Evolutionary conservation across 768 basidiomycete species (phyloP).

Genomic region (Psilocybe azurescens): DNA sequence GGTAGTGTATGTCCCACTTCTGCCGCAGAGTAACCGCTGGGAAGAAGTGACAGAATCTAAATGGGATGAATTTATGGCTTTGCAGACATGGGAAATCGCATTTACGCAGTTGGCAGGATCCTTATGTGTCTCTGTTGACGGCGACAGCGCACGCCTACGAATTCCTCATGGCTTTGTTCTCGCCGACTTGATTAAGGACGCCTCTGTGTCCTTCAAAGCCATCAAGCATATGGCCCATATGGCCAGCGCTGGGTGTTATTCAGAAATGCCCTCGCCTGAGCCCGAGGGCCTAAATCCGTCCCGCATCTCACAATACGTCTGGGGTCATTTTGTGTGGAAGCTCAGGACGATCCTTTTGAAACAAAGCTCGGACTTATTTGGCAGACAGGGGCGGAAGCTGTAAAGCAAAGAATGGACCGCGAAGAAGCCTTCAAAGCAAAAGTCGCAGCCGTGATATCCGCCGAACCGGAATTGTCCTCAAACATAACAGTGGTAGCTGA

Average conservation of each 20-base stretch:
- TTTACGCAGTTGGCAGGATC: constrained; percentile 38
- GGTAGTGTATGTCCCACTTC: constrained; percentile 65
- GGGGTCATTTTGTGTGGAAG: constrained; percentile 72
- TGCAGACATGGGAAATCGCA: constrained; percentile 57
- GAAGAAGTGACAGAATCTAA: constrained; percentile 38
- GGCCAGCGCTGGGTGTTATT: constrained; percentile 55
- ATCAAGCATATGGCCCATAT: constrained; percentile 70
- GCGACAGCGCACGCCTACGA: constrained; percentile 72
- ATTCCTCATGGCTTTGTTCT: constrained; percentile 83
- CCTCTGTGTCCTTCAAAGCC: constrained; percentile 71
- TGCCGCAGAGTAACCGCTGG: constrained; percentile 38
- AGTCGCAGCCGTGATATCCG: constrained; percentile 63
- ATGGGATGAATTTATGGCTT: constrained; percentile 78
- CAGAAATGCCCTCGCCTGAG: constrained; percentile 61
- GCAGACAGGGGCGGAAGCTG: constrained; percentile 74
- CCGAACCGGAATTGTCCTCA: constrained; percentile 38
- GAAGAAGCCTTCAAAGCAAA: constrained; percentile 85
- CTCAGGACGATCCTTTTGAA: constrained; percentile 87
- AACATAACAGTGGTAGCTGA: constrained; percentile 20
- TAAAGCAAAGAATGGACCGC: constrained; percentile 69
- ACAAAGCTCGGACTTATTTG: constrained; percentile 75
- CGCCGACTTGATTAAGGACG: constrained; percentile 76
- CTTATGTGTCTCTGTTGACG: constrained; percentile 51
- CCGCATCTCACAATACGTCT: constrained; percentile 67
- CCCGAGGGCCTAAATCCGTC: constrained; percentile 75